Percentiles rank a stretch among this genome's conserved stretches.
Evolutionary conservation across 2,329 filamentous ascomycete species (phyloP).

Genomic region (Phialemonium atrogriseum): DNA sequence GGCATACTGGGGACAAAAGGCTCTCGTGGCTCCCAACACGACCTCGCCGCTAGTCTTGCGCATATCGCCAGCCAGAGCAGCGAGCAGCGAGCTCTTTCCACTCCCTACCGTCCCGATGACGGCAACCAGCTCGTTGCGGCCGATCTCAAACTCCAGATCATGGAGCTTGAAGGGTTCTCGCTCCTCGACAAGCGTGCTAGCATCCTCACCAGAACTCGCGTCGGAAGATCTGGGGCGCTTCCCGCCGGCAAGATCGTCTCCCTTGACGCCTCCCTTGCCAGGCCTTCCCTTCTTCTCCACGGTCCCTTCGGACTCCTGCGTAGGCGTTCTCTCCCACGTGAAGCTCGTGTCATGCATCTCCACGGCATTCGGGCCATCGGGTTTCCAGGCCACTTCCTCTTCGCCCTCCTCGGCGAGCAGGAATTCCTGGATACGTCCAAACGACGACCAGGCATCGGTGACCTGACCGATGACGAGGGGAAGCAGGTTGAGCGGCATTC

Average conservation of each 20-base stretch:
- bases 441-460: conserved; percentile 79
- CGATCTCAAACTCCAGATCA: conserved; percentile 58
- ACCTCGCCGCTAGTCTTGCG: conserved; percentile 69
- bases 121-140: conserved; percentile 68
- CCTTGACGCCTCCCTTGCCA: conserved; percentile 33
- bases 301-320: conserved; percentile 39
- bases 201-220: conserved; percentile 39
- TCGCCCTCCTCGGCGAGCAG: conserved; percentile 76
- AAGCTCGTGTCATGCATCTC: conserved; percentile 67
- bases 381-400: conserved; percentile 53
- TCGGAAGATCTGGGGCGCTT: conserved; percentile 24
- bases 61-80: conserved; percentile 91
- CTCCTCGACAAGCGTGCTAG: conserved; percentile 49
- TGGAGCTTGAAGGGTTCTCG: conserved; percentile 65
- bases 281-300: conserved; percentile 34
- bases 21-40: conserved; percentile 67
- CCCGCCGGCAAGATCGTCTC: conserved; percentile 26
- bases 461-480: conserved; percentile 83
- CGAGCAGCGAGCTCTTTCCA: conserved; percentile 83
- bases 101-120: conserved; percentile 87
- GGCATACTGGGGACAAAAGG: conserved; percentile 92
- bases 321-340: conserved; percentile 72
- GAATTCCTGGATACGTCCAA: conserved; percentile 82
- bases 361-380: conserved; percentile 59
- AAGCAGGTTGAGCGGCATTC: conserved; percentile 82